Evolutionary conservation across 768 basidiomycete genomes (phyloP).

Genomic region (Daedaleopsis sinensis): DNA sequence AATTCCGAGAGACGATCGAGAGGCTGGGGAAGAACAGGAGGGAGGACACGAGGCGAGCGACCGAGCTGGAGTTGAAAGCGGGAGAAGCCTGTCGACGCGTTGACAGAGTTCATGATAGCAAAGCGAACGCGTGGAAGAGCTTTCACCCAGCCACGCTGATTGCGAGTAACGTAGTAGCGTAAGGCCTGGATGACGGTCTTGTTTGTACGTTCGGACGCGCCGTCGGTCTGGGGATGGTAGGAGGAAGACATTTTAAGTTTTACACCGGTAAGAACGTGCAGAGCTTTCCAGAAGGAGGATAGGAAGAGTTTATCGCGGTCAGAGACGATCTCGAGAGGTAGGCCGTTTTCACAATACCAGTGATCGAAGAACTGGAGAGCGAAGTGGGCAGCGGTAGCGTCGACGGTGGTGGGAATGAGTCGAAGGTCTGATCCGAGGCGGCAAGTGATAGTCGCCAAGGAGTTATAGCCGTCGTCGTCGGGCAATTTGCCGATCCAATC

Average conservation of each 20-base stretch:
- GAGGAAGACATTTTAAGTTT: constrained; percentile 36
- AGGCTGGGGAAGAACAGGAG: too few species aligned
- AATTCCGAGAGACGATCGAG: too few species aligned
- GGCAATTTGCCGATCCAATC: constrained; percentile 38
- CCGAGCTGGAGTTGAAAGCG: constrained; percentile 25
- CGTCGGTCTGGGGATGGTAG: constrained; percentile 43
- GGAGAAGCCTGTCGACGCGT: constrained; percentile 27
- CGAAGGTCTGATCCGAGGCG: constrained; percentile 19
- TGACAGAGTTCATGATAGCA: constrained; percentile 29
- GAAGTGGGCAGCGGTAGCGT: constrained; percentile 22
- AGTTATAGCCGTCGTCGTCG: constrained; percentile 27
- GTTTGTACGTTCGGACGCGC: constrained; percentile 35
- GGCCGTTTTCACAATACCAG: constrained; percentile 34
- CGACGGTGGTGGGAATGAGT: constrained; percentile 8
- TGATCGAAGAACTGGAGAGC: constrained; percentile 29
- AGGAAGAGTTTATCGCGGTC: constrained; percentile 39
- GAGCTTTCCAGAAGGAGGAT: constrained; percentile 36
- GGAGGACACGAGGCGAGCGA: too few species aligned
- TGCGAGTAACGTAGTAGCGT: constrained; percentile 23
- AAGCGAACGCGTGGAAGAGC: constrained; percentile 27
- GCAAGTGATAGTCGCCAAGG: constrained; percentile 30
- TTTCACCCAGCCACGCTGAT: constrained; percentile 23
- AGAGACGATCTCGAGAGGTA: constrained; percentile 27
- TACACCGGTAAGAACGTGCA: constrained; percentile 30
- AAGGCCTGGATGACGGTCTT: constrained; percentile 30